Conservation (phyloP, 805 yeast genomes). For the Tetrapisispora nanseiensis region DNA sequence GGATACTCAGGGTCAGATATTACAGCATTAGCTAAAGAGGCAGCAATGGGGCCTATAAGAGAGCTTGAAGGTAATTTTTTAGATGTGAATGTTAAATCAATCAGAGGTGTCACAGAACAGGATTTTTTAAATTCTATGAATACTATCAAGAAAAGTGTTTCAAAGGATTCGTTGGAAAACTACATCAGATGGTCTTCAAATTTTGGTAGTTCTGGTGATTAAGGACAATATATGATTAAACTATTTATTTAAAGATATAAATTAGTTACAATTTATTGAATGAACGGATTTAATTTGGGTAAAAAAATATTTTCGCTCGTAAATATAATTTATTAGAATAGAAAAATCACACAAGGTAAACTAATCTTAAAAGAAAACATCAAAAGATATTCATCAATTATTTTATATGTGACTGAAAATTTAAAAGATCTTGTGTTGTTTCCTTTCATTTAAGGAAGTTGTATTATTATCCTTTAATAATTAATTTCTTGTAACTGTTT, state of each 20-base stretch:
- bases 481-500: too few relatives aligned
- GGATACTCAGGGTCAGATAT: conserved; percentile 91
- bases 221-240: background rate
- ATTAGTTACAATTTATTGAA: background rate
- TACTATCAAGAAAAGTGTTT: conserved; percentile 82
- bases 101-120: conserved; percentile 62
- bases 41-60: conserved; percentile 95
- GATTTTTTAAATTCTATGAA: conserved; percentile 72
- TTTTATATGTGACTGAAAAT: too few relatives aligned
- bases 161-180: conserved; percentile 61
- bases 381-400: too few relatives aligned
- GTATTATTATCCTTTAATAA: background rate
- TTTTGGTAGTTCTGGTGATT: conserved; percentile 74
- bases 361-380: too few relatives aligned
- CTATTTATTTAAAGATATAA: background rate
- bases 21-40: conserved; percentile 92
- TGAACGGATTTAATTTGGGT: too few relatives aligned
- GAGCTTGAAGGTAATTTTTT: conserved; percentile 80
- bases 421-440: too few relatives aligned
- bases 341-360: background rate
- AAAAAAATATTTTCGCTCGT: too few relatives aligned
- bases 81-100: conserved; percentile 58
- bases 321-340: too few relatives aligned
- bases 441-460: too few relatives aligned
- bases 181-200: conserved; percentile 85